A percentile compares a stretch with the other conserved stretches of the same genome.
These are phyloP conservation scores for Vachellia pachyceras DNA, from an alignment of 306 rosid species.

Conservation along the genomic window DNA sequence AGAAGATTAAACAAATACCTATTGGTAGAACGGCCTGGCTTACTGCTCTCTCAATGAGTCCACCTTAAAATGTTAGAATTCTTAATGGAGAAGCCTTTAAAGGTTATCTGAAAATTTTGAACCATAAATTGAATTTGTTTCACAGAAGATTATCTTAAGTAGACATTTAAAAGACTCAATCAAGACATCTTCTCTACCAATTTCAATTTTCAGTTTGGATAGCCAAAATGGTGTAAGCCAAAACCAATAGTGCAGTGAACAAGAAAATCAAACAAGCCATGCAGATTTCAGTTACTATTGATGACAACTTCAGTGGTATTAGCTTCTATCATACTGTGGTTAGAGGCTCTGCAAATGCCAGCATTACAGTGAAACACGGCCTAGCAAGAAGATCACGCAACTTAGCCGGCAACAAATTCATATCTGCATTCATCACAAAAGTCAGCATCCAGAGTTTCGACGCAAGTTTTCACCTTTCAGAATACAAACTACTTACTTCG, in stretches of 20 bases:
- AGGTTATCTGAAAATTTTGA: constrained; percentile 59
- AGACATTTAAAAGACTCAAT: constrained; percentile 10
- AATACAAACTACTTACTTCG: not conserved
- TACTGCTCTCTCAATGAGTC: constrained; percentile 90
- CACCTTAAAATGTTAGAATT: constrained; percentile 73
- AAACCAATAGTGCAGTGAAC: constrained; percentile 34
- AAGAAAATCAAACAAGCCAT: constrained; percentile 28
- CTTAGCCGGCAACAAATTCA: constrained; percentile 65
- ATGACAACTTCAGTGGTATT: constrained; percentile 23
- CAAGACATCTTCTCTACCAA: constrained; percentile 19
- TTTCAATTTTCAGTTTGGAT: constrained; percentile 25
- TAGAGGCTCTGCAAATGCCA: constrained; percentile 86
- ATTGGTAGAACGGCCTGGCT: constrained; percentile 71
- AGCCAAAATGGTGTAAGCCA: constrained; percentile 1
- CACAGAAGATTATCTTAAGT: constrained; percentile 10
- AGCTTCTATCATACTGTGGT: constrained; percentile 61
- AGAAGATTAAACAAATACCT: constrained; percentile 53
- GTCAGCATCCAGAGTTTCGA: not conserved
- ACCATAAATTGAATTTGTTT: constrained; percentile 37
- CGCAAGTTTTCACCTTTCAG: too few relatives aligned
- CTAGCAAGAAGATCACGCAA: constrained; percentile 67
- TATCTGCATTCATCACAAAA: constrained; percentile 55
- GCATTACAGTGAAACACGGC: constrained; percentile 85
- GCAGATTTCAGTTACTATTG: constrained; percentile 23
- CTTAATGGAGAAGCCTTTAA: constrained; percentile 66